A percentile compares a stretch with the other conserved stretches of the same genome.
Conservation (phyloP, 495 filamentous ascomycete species). For the Sabuloglossum arenarium region DNA sequence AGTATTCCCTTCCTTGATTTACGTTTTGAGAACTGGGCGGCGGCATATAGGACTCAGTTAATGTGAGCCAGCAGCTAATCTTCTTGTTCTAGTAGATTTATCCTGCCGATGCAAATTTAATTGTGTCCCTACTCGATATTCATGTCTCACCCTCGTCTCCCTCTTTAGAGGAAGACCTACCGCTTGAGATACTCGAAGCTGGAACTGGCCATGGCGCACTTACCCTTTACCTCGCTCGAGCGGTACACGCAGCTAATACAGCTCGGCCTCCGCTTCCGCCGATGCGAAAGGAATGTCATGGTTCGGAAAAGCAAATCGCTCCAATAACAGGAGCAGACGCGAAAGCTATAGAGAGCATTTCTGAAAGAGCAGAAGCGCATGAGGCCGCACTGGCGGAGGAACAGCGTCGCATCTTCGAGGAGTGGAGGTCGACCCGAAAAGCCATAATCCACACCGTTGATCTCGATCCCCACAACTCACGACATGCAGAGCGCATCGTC, state of each 20-base stretch:
- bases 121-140: constrained; percentile 54
- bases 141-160: constrained; percentile 26
- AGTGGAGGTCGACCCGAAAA: constrained; percentile 26
- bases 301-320: constrained; percentile 9
- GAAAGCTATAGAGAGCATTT: not conserved
- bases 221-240: constrained; percentile 51
- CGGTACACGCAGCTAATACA: constrained; percentile 49
- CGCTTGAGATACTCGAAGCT: constrained; percentile 56
- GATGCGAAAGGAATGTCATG: constrained; percentile 1
- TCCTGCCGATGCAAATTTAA: constrained; percentile 45
- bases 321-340: not conserved
- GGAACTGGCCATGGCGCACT: constrained; percentile 63
- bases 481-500: constrained; percentile 37
- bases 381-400: not conserved
- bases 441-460: constrained; percentile 58
- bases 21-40: not conserved
- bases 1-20: constrained; percentile 11
- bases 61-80: not conserved
- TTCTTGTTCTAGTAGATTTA: constrained; percentile 36
- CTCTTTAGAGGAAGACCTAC: constrained; percentile 4
- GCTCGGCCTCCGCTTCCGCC: constrained; percentile 14
- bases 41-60: too few species aligned
- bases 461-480: constrained; percentile 31
- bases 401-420: not conserved
- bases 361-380: not conserved